A percentile compares a stretch with the other conserved stretches of the same genome.
Conservation (phyloP, 1,284 basidiomycete genomes). For the Cerioporus squamosus region DNA sequence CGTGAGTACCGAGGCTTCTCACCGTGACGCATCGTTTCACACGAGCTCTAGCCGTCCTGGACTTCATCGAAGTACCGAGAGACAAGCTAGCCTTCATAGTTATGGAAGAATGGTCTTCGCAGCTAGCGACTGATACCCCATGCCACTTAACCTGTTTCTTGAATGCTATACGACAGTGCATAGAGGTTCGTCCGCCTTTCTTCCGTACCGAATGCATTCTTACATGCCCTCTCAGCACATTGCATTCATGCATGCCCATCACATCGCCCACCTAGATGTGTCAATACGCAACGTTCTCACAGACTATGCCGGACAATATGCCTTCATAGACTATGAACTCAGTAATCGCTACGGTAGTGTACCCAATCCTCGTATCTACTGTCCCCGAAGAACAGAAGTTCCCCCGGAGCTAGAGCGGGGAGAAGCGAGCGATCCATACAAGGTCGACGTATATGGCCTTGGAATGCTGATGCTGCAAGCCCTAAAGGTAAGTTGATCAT, state of each 20-base stretch:
- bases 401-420: conserved; percentile 70
- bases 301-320: conserved; percentile 63
- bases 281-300: conserved; percentile 70
- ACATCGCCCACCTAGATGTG: conserved; percentile 72
- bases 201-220: conserved; percentile 2
- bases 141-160: conserved; percentile 58
- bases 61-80: conserved; percentile 57
- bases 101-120: conserved; percentile 79
- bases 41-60: conserved; percentile 56
- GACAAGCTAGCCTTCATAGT: conserved; percentile 68
- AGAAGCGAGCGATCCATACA: conserved; percentile 60
- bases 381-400: conserved; percentile 60
- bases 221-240: conserved; percentile 50
- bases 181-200: conserved; percentile 50
- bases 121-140: conserved; percentile 55
- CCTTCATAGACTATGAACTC: conserved; percentile 76
- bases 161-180: conserved; percentile 61
- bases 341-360: conserved; percentile 54
- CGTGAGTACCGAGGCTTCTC: conserved; percentile 48
- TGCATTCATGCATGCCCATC: conserved; percentile 68
- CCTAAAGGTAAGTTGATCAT: conserved; percentile 53
- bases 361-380: conserved; percentile 43
- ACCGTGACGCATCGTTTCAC: neutral
- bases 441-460: conserved; percentile 73
- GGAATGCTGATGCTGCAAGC: conserved; percentile 64